Evolutionary conservation across 169 alveolate genomes (phyloP).

Genomic region (Babesia ovis): DNA sequence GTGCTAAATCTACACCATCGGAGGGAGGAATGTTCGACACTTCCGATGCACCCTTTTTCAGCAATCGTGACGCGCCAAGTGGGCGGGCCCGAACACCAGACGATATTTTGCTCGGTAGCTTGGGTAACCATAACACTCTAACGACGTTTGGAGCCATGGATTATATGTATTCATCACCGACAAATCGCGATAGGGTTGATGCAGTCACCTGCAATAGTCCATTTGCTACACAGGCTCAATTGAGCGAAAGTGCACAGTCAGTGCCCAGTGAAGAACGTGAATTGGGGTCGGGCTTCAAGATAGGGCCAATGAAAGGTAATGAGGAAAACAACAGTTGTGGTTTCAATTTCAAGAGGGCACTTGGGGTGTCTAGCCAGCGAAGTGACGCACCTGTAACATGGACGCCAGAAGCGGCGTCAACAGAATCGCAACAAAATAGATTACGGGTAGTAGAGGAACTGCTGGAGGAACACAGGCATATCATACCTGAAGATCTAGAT

Average conservation of each 20-base stretch:
- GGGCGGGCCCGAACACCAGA: constrained; percentile 26
- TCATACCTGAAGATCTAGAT: constrained; percentile 32
- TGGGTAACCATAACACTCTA: not conserved
- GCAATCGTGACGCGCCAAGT: constrained; percentile 9
- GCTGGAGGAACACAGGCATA: constrained; percentile 22
- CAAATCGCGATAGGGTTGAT: not conserved
- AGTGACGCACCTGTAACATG: not conserved
- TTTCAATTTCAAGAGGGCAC: not conserved
- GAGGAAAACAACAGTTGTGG: not conserved
- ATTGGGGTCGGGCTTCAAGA: not conserved
- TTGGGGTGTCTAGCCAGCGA: not conserved
- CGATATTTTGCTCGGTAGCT: constrained; percentile 16
- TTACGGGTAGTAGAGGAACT: constrained; percentile 13
- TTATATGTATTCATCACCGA: not conserved
- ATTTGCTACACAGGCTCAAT: constrained; percentile 27
- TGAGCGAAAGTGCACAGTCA: constrained; percentile 9
- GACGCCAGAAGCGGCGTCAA: constrained; percentile 27
- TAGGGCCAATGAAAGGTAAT: not conserved
- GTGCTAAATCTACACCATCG: constrained; percentile 10
- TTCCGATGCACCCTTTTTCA: constrained; percentile 27
- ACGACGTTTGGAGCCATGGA: not conserved
- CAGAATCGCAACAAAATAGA: constrained; percentile 14
- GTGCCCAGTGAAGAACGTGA: not conserved
- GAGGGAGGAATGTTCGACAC: constrained; percentile 19
- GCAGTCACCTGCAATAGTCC: constrained; percentile 10